phyloP scores from a whole-genome alignment of 306 rosid species.

The Cicer chorassanicum region DNA sequence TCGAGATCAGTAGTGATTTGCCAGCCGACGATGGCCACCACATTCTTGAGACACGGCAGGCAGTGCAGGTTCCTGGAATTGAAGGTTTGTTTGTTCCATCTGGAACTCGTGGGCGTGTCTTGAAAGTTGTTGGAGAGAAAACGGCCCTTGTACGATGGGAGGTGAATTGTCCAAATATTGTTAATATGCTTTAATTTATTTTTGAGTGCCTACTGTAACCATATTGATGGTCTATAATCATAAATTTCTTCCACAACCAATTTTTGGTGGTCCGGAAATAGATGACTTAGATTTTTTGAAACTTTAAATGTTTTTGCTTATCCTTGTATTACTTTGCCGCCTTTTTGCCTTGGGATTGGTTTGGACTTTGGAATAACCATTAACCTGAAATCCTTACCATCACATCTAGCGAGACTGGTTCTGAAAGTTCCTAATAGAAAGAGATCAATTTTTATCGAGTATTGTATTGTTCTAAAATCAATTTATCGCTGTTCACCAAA shows the following conservation, averaged over 20 bases:
- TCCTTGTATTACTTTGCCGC: constrained; percentile 24
- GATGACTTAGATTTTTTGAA: not conserved
- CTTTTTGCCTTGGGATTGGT: constrained; percentile 26
- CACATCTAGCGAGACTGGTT: constrained; percentile 31
- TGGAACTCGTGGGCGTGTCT: constrained; percentile 73
- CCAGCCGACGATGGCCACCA: constrained; percentile 51
- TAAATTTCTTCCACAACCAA: constrained; percentile 2
- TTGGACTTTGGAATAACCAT: constrained; percentile 32
- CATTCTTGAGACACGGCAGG: constrained; percentile 62
- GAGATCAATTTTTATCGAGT: constrained; percentile 15
- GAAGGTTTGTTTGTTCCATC: constrained; percentile 82
- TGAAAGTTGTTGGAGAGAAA: constrained; percentile 67
- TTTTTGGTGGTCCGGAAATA: constrained; percentile 26
- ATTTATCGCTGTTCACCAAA: constrained; percentile 4
- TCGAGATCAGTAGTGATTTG: constrained; percentile 61
- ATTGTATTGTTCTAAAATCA: constrained; percentile 17
- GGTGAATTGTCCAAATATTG: constrained; percentile 54
- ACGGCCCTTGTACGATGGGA: constrained; percentile 96
- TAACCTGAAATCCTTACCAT: constrained; percentile 5
- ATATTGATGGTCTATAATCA: constrained; percentile 3
- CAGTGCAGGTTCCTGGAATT: constrained; percentile 74
- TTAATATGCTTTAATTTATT: constrained; percentile 26
- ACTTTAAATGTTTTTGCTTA: no score
- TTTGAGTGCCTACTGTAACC: constrained; percentile 30
- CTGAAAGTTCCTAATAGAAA: constrained; percentile 28